Conservation (phyloP, 768 basidiomycete species). For the Phylloporus arenicola region DNA sequence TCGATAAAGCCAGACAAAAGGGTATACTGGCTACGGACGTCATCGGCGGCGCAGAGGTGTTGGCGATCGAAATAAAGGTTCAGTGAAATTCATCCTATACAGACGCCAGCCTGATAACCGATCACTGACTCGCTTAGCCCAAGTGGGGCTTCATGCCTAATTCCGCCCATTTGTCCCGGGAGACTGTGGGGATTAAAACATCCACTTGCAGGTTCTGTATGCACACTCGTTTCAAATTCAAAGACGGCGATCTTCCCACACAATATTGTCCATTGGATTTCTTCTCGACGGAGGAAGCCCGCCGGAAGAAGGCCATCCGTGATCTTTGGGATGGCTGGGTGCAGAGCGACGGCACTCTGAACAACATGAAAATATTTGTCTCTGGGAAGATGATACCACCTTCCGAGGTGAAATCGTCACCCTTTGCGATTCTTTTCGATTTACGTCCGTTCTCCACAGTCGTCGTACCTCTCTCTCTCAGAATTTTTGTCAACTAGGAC, state of each 20-base stretch:
- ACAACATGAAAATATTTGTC: constrained; percentile 81
- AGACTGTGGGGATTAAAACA: constrained; percentile 55
- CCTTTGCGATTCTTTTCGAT: neutral
- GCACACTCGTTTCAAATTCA: constrained; percentile 58
- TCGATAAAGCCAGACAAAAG: constrained; percentile 51
- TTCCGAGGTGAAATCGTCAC: constrained; percentile 42
- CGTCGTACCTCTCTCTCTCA: neutral
- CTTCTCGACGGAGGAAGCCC: constrained; percentile 62
- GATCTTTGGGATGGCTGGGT: constrained; percentile 73
- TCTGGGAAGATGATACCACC: constrained; percentile 57
- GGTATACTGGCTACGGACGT: constrained; percentile 80
- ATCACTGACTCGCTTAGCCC: constrained; percentile 48
- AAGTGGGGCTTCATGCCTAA: constrained; percentile 95
- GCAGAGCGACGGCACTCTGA: constrained; percentile 55
- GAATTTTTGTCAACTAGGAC: constrained; percentile 15
- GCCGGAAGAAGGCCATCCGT: constrained; percentile 60
- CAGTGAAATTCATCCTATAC: constrained; percentile 6
- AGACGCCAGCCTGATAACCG: neutral
- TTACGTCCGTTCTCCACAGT: constrained; percentile 5
- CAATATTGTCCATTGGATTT: constrained; percentile 88
- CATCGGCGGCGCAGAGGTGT: constrained; percentile 49
- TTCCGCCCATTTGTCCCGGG: constrained; percentile 50
- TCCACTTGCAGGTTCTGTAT: constrained; percentile 86
- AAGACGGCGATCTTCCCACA: constrained; percentile 30
- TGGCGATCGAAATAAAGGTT: constrained; percentile 93